Base-by-base conservation (phyloP, 352 stramenopile genomes). In the Globisporangium recalcitrans region DNA sequence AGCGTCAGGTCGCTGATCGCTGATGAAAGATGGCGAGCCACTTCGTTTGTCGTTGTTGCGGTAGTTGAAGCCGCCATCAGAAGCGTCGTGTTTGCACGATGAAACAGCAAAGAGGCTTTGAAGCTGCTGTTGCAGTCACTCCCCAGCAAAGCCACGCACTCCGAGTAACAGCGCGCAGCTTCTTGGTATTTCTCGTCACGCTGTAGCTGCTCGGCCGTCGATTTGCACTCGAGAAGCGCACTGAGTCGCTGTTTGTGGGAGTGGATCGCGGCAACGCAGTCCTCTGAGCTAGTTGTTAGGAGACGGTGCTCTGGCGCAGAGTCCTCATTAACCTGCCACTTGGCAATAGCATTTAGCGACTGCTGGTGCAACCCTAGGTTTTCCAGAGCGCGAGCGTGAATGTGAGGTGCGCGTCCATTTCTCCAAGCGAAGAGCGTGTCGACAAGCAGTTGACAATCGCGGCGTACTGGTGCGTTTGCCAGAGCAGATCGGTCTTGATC, bases 361-460 rank as follows among this genome's bases (percentile, higher is more conserved):
- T 63, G 56, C 21, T 54, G 63, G 48, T 65, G 74, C 51, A 63
- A 60, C 1, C 70, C 67, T 0, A 56, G 19, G 0, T 51, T 63
- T 13, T 65, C 69, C 13, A 81, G 51, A 11, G 66, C 66, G n/a
- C 46, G 60, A 52, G 69, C 65, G 62, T 10, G 38, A 79, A 40
- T 26, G 69, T 77, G 46, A 81, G 42, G 34, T 54, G 40, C 8
- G 57, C 49, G 58, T 56, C 55, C 38, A 55, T 26, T 22, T 24
- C 13, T 9, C 42, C 62, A 8, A 78, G 63, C 10, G 60, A 21
- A 3, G 63, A 74, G n/a, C 0, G 6, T 16, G 32, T 10, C 0
- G 67, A 51, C 19, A 77, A 51, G 53, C 69, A 61, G 19, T 47
- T 59, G 16, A 49, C 56, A 14, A 77, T 52, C 10, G 63, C 21